These are phyloP conservation scores for Candida golubevii DNA, from an alignment of 805 yeast species.

Conservation along the genomic window DNA sequence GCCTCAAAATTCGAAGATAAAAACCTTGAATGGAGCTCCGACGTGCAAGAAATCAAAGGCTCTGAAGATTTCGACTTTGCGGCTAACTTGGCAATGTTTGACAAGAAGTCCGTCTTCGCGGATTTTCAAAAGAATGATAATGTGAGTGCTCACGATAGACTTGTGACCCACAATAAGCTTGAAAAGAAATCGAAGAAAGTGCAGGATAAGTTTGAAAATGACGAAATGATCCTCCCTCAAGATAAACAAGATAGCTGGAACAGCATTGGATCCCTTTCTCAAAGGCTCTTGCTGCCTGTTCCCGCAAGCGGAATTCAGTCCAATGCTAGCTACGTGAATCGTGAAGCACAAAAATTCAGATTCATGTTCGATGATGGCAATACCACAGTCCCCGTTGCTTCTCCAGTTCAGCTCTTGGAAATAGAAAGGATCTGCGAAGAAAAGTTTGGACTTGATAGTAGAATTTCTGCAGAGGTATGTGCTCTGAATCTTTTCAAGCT, in stretches of 20 bases:
- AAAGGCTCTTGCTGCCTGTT: constrained; percentile 15
- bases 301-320: constrained; percentile 1
- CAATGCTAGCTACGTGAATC: constrained; percentile 1
- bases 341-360: constrained; percentile 9
- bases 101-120: constrained; percentile 73
- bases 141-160: constrained; percentile 53
- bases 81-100: constrained; percentile 75
- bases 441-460: constrained; percentile 44
- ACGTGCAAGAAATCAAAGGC: constrained; percentile 44
- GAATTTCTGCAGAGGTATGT: constrained; percentile 56
- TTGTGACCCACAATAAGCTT: constrained; percentile 70
- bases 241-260: constrained; percentile 52
- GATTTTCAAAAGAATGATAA: constrained; percentile 66
- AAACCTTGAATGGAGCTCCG: constrained; percentile 44
- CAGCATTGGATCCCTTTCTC: constrained; percentile 26
- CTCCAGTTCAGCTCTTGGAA: constrained; percentile 76
- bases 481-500: constrained; percentile 62
- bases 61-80: constrained; percentile 78
- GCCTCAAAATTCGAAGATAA: constrained; percentile 12
- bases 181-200: constrained; percentile 37
- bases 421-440: constrained; percentile 59
- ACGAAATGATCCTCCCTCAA: constrained; percentile 66
- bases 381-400: constrained; percentile 50
- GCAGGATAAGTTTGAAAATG: constrained; percentile 53
- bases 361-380: constrained; percentile 13